A percentile compares a stretch with the other conserved stretches of the same genome.
Conservation (phyloP, 2,329 filamentous ascomycete genomes). For the Amesomyces nigricolor region DNA sequence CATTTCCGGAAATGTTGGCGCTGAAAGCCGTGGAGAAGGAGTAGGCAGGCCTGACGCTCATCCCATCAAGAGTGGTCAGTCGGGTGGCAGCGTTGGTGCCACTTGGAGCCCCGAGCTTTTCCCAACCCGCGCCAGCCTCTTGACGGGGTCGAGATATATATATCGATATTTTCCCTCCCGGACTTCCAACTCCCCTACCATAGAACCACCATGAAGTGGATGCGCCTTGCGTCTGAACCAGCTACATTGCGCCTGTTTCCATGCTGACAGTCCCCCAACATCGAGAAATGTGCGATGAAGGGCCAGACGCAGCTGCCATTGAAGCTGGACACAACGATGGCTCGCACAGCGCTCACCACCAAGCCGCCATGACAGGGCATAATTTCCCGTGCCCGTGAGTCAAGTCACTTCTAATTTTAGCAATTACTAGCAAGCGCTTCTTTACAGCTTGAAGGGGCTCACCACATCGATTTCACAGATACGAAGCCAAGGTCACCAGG, state of each 20-base stretch:
- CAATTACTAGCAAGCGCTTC: background rate
- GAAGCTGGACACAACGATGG: constrained; percentile 20
- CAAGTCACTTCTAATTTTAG: background rate
- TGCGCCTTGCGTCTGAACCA: constrained; percentile 25
- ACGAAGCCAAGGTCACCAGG: constrained; percentile 27
- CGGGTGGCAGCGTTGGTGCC: constrained; percentile 10
- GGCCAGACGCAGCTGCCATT: constrained; percentile 19
- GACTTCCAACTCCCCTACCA: constrained; percentile 19
- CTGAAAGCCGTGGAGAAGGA: constrained; percentile 22
- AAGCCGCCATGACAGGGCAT: constrained; percentile 20
- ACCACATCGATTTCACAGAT: constrained; percentile 18
- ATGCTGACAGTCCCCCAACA: constrained; percentile 26
- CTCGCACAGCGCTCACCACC: constrained; percentile 14
- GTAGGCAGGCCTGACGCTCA: constrained; percentile 16
- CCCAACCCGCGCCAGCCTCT: constrained; percentile 8
- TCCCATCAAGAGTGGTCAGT: constrained; percentile 17
- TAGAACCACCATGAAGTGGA: constrained; percentile 28
- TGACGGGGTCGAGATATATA: constrained; percentile 21
- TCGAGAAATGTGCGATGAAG: constrained; percentile 27
- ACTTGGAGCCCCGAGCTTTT: constrained; percentile 3
- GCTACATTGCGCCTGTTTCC: constrained; percentile 23
- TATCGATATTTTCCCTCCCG: constrained; percentile 21
- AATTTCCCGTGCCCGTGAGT: constrained; percentile 26
- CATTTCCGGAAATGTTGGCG: constrained; percentile 15
- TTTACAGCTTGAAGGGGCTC: background rate